Evolutionary conservation across 768 basidiomycete genomes (phyloP), one percentile per base, ranked within the genome.

Genomic region (Inosperma sp.): DNA sequence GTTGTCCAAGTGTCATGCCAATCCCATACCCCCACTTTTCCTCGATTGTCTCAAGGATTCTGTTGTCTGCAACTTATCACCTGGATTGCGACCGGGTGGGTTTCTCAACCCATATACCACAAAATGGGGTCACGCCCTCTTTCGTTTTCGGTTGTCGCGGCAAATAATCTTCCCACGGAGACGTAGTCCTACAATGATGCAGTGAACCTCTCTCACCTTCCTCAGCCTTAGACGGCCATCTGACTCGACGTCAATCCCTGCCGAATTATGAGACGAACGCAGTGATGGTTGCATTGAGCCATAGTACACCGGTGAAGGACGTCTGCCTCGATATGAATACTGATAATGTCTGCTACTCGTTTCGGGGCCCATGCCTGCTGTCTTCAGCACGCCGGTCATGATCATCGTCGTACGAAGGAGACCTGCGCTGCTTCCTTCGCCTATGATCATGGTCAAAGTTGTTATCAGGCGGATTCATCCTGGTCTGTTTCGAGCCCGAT

Each of bases 321-420:
- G 34, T 13, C 25, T 48, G 26, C 14, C 46, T 26, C 12, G n/a
- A 14, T 7, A 19, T 3, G n/a, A n/a, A n/a, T 7, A 13, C 14
- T 33, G 4, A 7, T 26, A 17, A 9, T 17, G 19, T 48, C 23
- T 26, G 6, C 10, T 22, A 16, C 33, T 37, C 17, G 34, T 17
- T 27, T 27, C 35, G n/a, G n/a, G n/a, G n/a, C n/a, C n/a, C n/a
- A 19, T 27, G 46, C 22, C 14, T 9, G 12, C 37, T 35, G 16
- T 17, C 7, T 25, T 47, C 46, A 5, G 25, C 25, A 27, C 21
- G 17, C 1, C 7, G 35, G 17, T 48, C 35, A n/a, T n/a, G n/a
- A n/a, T n/a, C n/a, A 37, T 48, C 34, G 7, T 48, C 46, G 35
- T 48, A 48, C 7, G 46, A 48, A 13, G 46, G 46, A 3, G 46